Conservation (phyloP, 2,329 filamentous ascomycete species). For the Myrmaecium sp. region DNA sequence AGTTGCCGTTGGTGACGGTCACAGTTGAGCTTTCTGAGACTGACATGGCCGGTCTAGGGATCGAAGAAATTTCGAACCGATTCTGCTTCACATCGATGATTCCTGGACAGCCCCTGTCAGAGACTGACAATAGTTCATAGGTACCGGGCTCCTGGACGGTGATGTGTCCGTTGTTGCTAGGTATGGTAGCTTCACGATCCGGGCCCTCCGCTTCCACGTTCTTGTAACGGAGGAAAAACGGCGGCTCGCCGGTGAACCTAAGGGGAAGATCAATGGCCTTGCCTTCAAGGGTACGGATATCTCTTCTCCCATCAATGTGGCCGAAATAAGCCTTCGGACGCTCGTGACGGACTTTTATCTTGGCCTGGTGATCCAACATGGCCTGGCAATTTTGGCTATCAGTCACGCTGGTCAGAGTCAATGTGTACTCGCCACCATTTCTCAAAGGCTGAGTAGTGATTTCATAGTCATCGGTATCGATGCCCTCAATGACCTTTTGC, state of each 20-base stretch:
- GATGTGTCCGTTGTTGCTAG: slow-evolving; percentile 45
- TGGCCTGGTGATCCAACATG: slow-evolving; percentile 67
- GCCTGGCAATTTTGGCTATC: slow-evolving; percentile 78
- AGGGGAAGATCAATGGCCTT: slow-evolving; percentile 60
- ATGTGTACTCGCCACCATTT: slow-evolving; percentile 76
- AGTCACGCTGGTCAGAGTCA: slow-evolving; percentile 71
- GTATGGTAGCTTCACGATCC: slow-evolving; percentile 24
- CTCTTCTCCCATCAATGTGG: slow-evolving; percentile 62
- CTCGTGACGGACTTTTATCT: slow-evolving; percentile 75
- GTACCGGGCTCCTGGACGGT: slow-evolving; percentile 41
- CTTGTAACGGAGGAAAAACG: slow-evolving; percentile 66
- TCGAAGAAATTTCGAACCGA: slow-evolving; percentile 69
- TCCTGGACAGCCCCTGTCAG: slow-evolving; percentile 68
- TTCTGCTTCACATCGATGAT: slow-evolving; percentile 57
- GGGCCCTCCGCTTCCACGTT: slow-evolving; percentile 38
- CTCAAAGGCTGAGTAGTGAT: slow-evolving; percentile 60
- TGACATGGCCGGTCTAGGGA: slow-evolving; percentile 57
- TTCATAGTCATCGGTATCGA: slow-evolving; percentile 44
- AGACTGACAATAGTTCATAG: slow-evolving; percentile 65
- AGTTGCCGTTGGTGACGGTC: slow-evolving; percentile 33
- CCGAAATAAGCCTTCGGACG: slow-evolving; percentile 78
- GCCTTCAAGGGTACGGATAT: slow-evolving; percentile 59
- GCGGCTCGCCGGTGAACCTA: slow-evolving; percentile 67
- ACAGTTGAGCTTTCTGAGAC: slow-evolving; percentile 48
- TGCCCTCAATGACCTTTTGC: slow-evolving; percentile 46